phyloP scores from a whole-genome alignment of 768 basidiomycete genomes.

The Auricularia auricula-judae region DNA sequence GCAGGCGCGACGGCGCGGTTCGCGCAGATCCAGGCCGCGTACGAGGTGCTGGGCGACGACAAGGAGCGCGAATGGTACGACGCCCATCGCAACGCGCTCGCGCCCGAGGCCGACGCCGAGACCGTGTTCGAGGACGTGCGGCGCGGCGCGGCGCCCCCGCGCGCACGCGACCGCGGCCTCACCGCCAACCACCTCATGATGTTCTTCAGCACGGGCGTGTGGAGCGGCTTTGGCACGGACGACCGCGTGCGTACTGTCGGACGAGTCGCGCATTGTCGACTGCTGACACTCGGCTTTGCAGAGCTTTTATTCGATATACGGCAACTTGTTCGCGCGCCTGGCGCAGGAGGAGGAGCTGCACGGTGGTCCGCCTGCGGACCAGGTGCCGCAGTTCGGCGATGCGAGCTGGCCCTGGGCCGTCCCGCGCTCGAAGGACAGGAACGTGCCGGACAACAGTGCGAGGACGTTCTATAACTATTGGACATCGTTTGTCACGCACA shows the following conservation, averaged over 20 bases:
- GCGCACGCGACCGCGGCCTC: constrained; percentile 58
- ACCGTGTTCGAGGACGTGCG: constrained; percentile 79
- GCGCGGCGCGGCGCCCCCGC: constrained; percentile 47
- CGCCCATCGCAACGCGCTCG: constrained; percentile 71
- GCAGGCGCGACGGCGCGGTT: constrained; percentile 84
- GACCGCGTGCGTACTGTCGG: constrained; percentile 35
- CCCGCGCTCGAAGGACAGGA: constrained; percentile 29
- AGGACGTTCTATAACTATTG: constrained; percentile 77
- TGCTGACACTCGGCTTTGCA: constrained; percentile 19
- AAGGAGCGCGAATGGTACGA: constrained; percentile 99
- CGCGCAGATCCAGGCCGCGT: constrained; percentile 84
- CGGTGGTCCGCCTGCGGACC: constrained; percentile 24
- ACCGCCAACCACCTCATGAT: constrained; percentile 69
- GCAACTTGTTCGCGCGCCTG: constrained; percentile 75
- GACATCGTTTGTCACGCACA: constrained; percentile 76
- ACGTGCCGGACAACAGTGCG: constrained; percentile 33
- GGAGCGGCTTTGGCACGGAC: constrained; percentile 53
- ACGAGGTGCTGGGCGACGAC: constrained; percentile 92
- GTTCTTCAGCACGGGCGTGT: constrained; percentile 70
- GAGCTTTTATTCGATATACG: constrained; percentile 87
- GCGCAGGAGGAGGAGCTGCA: constrained; percentile 63
- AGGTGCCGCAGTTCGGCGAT: constrained; percentile 78
- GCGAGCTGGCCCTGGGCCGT: constrained; percentile 64
- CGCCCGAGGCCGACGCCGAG: constrained; percentile 74
- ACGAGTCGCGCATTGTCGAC: background rate